Conservation (phyloP, 192 early-diverging fungal species). For the Mortierella alpina region DNA sequence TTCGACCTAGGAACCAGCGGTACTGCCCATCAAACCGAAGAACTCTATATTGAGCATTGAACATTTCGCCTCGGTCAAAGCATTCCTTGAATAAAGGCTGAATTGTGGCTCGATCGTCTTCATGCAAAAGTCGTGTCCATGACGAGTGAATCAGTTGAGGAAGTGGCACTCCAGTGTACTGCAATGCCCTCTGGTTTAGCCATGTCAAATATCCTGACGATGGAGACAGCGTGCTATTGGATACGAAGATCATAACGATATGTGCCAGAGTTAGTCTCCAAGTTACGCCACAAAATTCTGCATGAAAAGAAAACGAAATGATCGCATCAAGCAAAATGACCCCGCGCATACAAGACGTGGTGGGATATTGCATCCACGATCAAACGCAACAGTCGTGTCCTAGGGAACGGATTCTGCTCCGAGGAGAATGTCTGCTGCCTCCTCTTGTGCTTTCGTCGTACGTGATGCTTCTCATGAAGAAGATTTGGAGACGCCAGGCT, state of each 20-base stretch:
- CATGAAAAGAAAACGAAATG: background rate
- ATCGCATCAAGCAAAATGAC: background rate
- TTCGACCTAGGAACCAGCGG: slow-evolving; percentile 64
- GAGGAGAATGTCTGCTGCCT: slow-evolving; percentile 30
- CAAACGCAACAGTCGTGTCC: slow-evolving; percentile 58
- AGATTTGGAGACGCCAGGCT: slow-evolving; percentile 28
- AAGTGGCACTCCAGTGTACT: slow-evolving; percentile 57
- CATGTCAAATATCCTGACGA: slow-evolving; percentile 59
- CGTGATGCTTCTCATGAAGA: slow-evolving; percentile 24
- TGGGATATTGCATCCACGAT: slow-evolving; percentile 68
- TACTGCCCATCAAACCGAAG: slow-evolving; percentile 66
- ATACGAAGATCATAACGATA: background rate
- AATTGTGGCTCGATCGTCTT: slow-evolving; percentile 57
- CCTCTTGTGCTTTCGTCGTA: slow-evolving; percentile 28
- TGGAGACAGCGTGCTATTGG: slow-evolving; percentile 58
- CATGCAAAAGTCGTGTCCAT: slow-evolving; percentile 63
- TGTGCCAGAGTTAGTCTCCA: too few relatives aligned
- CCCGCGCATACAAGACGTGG: slow-evolving; percentile 64
- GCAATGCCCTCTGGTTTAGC: slow-evolving; percentile 65
- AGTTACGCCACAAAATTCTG: too few relatives aligned
- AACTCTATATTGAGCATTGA: slow-evolving; percentile 62
- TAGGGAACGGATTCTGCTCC: slow-evolving; percentile 50
- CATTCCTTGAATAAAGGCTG: slow-evolving; percentile 55
- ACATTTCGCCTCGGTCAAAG: slow-evolving; percentile 61
- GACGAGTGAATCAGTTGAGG: slow-evolving; percentile 56